Conservation (phyloP, 2,329 filamentous ascomycete genomes). For the Cyphellophora europaea region DNA sequence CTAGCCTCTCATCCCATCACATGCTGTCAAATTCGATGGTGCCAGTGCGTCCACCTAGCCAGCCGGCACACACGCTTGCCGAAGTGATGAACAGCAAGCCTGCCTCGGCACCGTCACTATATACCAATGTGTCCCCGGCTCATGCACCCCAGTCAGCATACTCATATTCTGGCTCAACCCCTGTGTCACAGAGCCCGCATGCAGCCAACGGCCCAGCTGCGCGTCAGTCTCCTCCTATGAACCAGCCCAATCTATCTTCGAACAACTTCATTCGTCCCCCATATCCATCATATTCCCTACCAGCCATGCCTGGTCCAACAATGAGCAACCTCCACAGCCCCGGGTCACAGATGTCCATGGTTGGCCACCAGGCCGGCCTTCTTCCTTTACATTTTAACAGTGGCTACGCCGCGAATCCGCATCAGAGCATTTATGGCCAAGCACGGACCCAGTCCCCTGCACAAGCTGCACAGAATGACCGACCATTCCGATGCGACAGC, state of each 20-base stretch:
- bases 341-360: constrained; percentile 60
- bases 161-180: constrained; percentile 43
- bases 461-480: constrained; percentile 54
- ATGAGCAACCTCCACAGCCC: constrained; percentile 73
- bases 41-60: constrained; percentile 12
- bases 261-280: constrained; percentile 31
- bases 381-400: constrained; percentile 48
- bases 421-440: constrained; percentile 51
- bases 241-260: constrained; percentile 22
- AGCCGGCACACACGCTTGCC: constrained; percentile 15
- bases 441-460: constrained; percentile 43
- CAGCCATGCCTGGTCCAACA: constrained; percentile 57
- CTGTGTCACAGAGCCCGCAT: constrained; percentile 38
- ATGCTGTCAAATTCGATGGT: constrained; percentile 3
- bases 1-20: constrained; percentile 1
- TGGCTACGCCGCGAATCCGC: constrained; percentile 47
- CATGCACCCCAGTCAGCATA: constrained; percentile 38
- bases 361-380: constrained; percentile 51
- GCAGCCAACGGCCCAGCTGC: constrained; percentile 30
- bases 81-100: constrained; percentile 29
- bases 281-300: constrained; percentile 46
- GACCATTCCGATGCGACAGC: constrained; percentile 89
- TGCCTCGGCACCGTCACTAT: constrained; percentile 50
- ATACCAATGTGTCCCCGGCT: constrained; percentile 31
- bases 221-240: constrained; percentile 48